Evolutionary conservation across 768 basidiomycete genomes (phyloP), one percentile per base, ranked within the genome.

Genomic region (Pisolithus albus): DNA sequence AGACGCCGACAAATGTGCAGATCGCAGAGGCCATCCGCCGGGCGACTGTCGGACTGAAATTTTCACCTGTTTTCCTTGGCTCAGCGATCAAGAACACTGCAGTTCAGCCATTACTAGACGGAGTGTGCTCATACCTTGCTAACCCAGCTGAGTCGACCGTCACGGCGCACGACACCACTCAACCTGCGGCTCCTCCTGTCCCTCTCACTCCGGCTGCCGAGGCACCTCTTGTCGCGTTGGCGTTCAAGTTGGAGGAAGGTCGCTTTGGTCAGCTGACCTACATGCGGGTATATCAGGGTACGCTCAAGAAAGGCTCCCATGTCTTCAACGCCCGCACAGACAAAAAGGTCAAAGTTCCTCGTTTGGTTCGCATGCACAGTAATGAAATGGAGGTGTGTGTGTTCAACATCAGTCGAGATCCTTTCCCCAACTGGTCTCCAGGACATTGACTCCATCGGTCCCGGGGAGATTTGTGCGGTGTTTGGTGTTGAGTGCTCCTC

Each of bases 391-490:
- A 99, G 82, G 90, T 89, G 47, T 7, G 24, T 26, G 2, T 34
- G 5, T 52, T 45, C 30, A 15, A 16, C 1, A 18, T 3, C 26
- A 8, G 47, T 32, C n/a, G 37, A 44, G 34, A 40, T 13, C 38
- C 26, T 24, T 32, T 3, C 10, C 23, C 50, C 15, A 55, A 24
- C 43, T 4, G n/a, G 26, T 45, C 30, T 47, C 8, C 56, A 91
- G 90, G 95, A 99, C 60, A 86, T 99, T 51, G 87, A 92, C 44
- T 80, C 82, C 8, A 88, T 99, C 59, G 92, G 92, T 0, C 93
- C 95, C 26, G 96, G 96, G 52, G 96, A 99, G 77, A 99, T 99
- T 56, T 98, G 96, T 64, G 96, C 96, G 46, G 96, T 96, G 69
- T 99, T 99, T 61, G 96, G 96, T 61, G 91, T 99, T 30, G 96